phyloP scores from a whole-genome alignment of 2,329 filamentous ascomycete genomes.

The Verticillium zaregamsianum region DNA sequence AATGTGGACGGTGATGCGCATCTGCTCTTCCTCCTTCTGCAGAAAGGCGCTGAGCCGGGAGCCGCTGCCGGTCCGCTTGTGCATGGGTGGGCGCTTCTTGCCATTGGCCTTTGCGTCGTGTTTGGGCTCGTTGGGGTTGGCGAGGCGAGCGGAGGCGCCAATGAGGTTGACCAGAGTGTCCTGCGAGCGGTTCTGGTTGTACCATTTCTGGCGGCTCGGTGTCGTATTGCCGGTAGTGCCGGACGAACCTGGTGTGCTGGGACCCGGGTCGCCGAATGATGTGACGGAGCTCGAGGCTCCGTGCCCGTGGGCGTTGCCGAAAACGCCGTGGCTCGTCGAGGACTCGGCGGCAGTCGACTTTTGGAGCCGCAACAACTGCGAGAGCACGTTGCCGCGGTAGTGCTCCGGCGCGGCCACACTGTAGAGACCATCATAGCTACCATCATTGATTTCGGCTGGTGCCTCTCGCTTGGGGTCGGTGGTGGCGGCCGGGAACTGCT shows the following conservation, averaged over 20 bases:
- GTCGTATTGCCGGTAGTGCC: constrained; percentile 28
- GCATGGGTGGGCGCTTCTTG: constrained; percentile 27
- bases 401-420: constrained; percentile 34
- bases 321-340: constrained; percentile 15
- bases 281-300: neutral
- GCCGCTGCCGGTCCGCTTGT: constrained; percentile 31
- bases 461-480: constrained; percentile 4
- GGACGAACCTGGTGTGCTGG: constrained; percentile 27
- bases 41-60: constrained; percentile 32
- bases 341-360: constrained; percentile 27
- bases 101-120: constrained; percentile 17
- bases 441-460: constrained; percentile 31
- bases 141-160: constrained; percentile 39
- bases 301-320: constrained; percentile 3
- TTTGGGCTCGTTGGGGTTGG: constrained; percentile 22
- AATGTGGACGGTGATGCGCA: constrained; percentile 45
- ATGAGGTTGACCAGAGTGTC: constrained; percentile 43
- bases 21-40: constrained; percentile 36
- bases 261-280: constrained; percentile 21
- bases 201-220: constrained; percentile 42
- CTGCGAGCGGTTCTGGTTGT: constrained; percentile 41
- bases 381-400: constrained; percentile 40
- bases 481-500: constrained; percentile 6
- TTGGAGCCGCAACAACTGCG: constrained; percentile 42
- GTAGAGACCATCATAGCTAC: constrained; percentile 35